A percentile compares a stretch with the other conserved stretches of the same genome.
These are phyloP conservation scores for Taphrina confusa DNA, from an alignment of 1,139 yeast species.

Conservation along the genomic window DNA sequence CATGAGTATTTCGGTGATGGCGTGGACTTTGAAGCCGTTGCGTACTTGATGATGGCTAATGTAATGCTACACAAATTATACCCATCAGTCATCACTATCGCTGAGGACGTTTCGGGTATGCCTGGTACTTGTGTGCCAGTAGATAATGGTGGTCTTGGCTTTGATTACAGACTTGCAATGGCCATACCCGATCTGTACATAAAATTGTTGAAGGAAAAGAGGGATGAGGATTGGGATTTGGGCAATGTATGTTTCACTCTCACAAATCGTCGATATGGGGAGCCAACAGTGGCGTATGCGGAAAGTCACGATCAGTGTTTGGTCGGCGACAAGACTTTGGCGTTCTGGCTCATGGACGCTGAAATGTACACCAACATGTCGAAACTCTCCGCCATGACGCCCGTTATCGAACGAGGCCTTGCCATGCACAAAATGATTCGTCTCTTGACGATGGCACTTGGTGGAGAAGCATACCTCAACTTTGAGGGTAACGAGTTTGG, in stretches of 20 bases:
- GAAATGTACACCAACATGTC: slow-evolving; percentile 97
- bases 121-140: slow-evolving; percentile 86
- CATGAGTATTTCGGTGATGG: slow-evolving; percentile 81
- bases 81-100: slow-evolving; percentile 71
- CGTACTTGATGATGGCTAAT: slow-evolving; percentile 86
- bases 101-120: slow-evolving; percentile 97
- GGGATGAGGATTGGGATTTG: slow-evolving; percentile 91
- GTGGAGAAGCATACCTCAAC: slow-evolving; percentile 94
- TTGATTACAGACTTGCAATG: slow-evolving; percentile 92
- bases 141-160: slow-evolving; percentile 80
- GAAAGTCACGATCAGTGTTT: slow-evolving; percentile 97
- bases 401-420: slow-evolving; percentile 81
- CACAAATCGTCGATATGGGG: slow-evolving; percentile 85
- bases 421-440: slow-evolving; percentile 89
- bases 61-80: slow-evolving; percentile 61
- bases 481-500: slow-evolving; percentile 99
- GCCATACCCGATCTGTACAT: slow-evolving; percentile 99
- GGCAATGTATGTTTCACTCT: slow-evolving; percentile 76
- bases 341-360: slow-evolving; percentile 98
- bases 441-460: slow-evolving; percentile 78
- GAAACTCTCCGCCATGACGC: slow-evolving; percentile 66
- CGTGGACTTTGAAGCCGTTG: slow-evolving; percentile 84
- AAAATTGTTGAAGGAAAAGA: slow-evolving; percentile 76
- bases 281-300: slow-evolving; percentile 86
- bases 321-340: slow-evolving; percentile 94